Evolutionary conservation across 371 early-diverging fungal genomes (phyloP), one percentile per base, ranked within the genome.

Genomic region (Thermomucor indicae-seudaticae): DNA sequence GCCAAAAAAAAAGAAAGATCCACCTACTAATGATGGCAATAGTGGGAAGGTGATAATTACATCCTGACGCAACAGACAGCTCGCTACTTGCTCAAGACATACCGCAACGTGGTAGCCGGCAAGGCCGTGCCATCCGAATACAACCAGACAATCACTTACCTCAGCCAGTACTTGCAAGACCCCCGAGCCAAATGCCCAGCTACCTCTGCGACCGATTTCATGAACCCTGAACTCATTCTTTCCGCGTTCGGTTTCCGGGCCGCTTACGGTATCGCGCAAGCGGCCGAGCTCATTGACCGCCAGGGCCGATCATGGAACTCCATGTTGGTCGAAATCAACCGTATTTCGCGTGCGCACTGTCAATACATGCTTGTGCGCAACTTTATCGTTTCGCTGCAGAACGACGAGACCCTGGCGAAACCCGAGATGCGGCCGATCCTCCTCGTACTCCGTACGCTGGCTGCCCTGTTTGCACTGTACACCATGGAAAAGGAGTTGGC

Each of bases 11-110:
- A 10, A 16, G 20, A 25, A 14, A 20, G 16, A 37, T 39, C 28
- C 2, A 4, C 19, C 14, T 14, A n/a, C 3, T 25, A 3, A 12
- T 40, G 52, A 49, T 24, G 27, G 8, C n/a, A n/a, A n/a, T 37
- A 67, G 65, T 80, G 79, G 79, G 90, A 90, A 64, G 90, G 90
- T 31, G 90, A 90, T 51, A 89, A 89, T 65, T 86, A 80, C 46
- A 72, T 90, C 12, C 52, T 90, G 51, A 79, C 85, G n/a, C 89
- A 86, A 58, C 90, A 90, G 72, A 83, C 83, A 10, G 72, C 82
- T 6, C 83, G 84, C 20, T 88, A 83, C 51, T 62, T 88, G 19
- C 54, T 87, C 45, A 85, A 83, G 57, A 75, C 80, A 22, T 66
- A 72, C 50, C 74, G 70, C 48, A 69, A 63, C 19, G 64, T 83